Conservation (phyloP, 2,329 filamentous ascomycete genomes). For the Pseudogymnoascus sp. region DNA sequence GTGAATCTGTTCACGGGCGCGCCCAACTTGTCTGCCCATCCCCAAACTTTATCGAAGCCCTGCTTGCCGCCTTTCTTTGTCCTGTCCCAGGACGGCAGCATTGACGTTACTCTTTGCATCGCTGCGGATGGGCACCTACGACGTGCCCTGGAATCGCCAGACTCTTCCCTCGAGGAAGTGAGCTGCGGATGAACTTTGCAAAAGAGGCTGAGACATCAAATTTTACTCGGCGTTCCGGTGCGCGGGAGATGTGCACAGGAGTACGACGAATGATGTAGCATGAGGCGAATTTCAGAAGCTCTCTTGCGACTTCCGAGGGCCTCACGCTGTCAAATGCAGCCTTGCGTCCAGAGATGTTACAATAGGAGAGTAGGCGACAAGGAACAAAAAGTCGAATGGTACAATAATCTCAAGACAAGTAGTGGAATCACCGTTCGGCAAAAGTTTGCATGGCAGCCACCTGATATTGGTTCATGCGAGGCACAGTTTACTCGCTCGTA, state of each 20-base stretch:
- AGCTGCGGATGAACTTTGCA: background rate
- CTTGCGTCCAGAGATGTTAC: background rate
- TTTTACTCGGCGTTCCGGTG: background rate
- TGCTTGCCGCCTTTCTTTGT: constrained; percentile 51
- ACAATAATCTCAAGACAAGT: background rate
- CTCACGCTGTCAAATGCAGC: background rate
- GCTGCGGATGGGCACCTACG: background rate
- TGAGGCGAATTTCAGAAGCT: background rate
- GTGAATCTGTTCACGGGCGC: constrained; percentile 72
- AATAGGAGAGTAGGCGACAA: background rate
- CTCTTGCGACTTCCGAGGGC: background rate
- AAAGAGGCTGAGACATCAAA: constrained; percentile 8
- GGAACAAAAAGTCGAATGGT: background rate
- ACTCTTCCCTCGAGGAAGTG: background rate
- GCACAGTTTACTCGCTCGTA: background rate
- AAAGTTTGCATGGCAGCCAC: constrained; percentile 6
- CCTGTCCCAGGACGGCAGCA: constrained; percentile 42
- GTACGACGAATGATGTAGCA: background rate
- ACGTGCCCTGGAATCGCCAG: background rate
- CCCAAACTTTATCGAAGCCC: constrained; percentile 68
- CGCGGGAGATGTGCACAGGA: background rate
- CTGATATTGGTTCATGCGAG: constrained; percentile 5
- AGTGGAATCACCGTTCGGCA: background rate
- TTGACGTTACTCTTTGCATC: constrained; percentile 29
- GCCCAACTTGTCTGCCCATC: constrained; percentile 57